Evolutionary conservation across 2,329 filamentous ascomycete species (phyloP).

Genomic region (Pestalotiopsis sp.): DNA sequence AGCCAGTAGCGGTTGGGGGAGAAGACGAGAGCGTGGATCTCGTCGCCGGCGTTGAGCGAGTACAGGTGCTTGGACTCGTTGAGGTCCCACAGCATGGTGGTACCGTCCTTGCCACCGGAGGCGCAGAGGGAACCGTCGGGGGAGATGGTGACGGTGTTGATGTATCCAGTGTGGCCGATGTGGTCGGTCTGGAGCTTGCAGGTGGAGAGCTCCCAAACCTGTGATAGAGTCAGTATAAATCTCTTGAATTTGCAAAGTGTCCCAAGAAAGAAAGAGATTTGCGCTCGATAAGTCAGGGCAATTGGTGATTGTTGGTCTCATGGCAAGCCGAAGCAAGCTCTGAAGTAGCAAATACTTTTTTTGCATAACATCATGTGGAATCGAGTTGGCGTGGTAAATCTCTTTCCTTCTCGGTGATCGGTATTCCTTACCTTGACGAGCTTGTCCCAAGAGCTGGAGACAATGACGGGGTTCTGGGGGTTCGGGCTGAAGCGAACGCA

Average conservation of each 20-base stretch:
- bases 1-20: constrained; percentile 99
- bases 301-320: constrained; percentile 96
- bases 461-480: constrained; percentile 99
- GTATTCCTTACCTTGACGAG: constrained; percentile 84
- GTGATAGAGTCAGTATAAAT: constrained; percentile 18
- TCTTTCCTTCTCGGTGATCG: constrained; percentile 6
- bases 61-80: constrained; percentile 99
- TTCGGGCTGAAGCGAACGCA: constrained; percentile 99
- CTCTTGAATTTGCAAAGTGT: neutral
- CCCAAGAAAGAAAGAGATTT: constrained; percentile 16
- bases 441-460: constrained; percentile 99
- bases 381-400: constrained; percentile 13
- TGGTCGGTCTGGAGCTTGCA: constrained; percentile 99
- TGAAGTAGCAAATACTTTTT: constrained; percentile 99
- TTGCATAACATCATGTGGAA: constrained; percentile 89
- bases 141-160: constrained; percentile 99
- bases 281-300: constrained; percentile 68
- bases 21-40: constrained; percentile 99
- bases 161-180: constrained; percentile 99
- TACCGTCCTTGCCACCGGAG: constrained; percentile 99
- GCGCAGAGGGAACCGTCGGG: constrained; percentile 98
- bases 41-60: constrained; percentile 98
- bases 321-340: constrained; percentile 81
- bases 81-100: constrained; percentile 99
- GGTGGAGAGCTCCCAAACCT: constrained; percentile 99